Evolutionary conservation across 495 filamentous ascomycete species (phyloP).

Genomic region (Daldinia decipiens): DNA sequence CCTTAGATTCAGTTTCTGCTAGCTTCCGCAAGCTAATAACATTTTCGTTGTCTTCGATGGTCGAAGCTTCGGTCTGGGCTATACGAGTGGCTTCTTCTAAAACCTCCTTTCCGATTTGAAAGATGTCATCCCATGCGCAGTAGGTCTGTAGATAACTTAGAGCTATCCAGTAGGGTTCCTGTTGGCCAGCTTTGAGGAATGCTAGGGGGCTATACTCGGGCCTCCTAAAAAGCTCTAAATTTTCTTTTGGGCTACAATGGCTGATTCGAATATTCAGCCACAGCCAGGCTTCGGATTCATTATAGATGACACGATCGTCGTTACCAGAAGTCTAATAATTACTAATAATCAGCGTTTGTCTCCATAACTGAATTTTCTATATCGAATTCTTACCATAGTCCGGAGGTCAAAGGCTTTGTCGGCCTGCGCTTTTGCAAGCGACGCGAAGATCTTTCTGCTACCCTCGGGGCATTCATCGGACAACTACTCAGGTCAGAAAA

Average conservation of each 20-base stretch:
- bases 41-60: slow-evolving; percentile 20
- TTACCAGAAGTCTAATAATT: slow-evolving; percentile 11
- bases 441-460: slow-evolving; percentile 55
- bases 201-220: slow-evolving; percentile 31
- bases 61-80: slow-evolving; percentile 15
- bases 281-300: slow-evolving; percentile 28
- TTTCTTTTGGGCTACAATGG: slow-evolving; percentile 35
- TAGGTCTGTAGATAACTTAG: slow-evolving; percentile 25
- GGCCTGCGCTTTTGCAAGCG: slow-evolving; percentile 54
- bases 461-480: slow-evolving; percentile 50
- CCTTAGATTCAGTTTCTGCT: not conserved
- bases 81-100: slow-evolving; percentile 32
- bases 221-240: slow-evolving; percentile 28
- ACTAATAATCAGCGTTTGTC: not conserved
- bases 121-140: slow-evolving; percentile 28
- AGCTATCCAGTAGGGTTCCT: slow-evolving; percentile 17
- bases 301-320: slow-evolving; percentile 11
- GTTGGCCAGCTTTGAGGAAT: slow-evolving; percentile 38
- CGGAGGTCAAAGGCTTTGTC: slow-evolving; percentile 56
- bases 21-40: slow-evolving; percentile 15
- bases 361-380: not conserved
- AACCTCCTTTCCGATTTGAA: slow-evolving; percentile 19
- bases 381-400: slow-evolving; percentile 45
- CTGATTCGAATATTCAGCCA: slow-evolving; percentile 38
- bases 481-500: slow-evolving; percentile 47